Conservation (phyloP, 768 basidiomycete genomes). For the Lepiota brunneoincarnata region DNA sequence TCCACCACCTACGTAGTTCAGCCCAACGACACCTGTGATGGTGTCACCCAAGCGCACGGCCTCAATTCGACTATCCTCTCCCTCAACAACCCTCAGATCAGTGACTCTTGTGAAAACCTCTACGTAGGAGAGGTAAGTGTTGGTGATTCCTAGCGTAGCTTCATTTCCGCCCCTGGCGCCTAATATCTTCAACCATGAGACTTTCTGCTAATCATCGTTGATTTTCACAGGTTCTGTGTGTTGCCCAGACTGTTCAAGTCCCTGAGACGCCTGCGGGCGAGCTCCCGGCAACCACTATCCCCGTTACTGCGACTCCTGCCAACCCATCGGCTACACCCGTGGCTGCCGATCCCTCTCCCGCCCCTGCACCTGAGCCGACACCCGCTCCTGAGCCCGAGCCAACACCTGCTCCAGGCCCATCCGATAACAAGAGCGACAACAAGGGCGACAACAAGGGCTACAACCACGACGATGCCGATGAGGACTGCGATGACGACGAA, state of each 20-base stretch:
- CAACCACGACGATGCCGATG: slow-evolving; percentile 10
- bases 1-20: slow-evolving; percentile 53
- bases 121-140: slow-evolving; percentile 70
- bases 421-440: neutral
- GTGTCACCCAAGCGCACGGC: slow-evolving; percentile 33
- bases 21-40: slow-evolving; percentile 55
- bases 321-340: slow-evolving; percentile 20
- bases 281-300: slow-evolving; percentile 26
- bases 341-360: slow-evolving; percentile 8
- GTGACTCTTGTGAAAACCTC: slow-evolving; percentile 56
- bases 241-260: slow-evolving; percentile 33
- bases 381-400: neutral
- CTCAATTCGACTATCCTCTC: slow-evolving; percentile 54
- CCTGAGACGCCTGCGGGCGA: slow-evolving; percentile 37
- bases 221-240: slow-evolving; percentile 50
- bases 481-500: slow-evolving; percentile 11
- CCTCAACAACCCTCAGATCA: slow-evolving; percentile 75
- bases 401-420: neutral
- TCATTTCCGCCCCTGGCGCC: neutral
- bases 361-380: neutral
- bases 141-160: neutral
- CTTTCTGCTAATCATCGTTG: neutral
- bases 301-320: slow-evolving; percentile 27
- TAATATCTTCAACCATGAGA: too few relatives aligned
- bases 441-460: neutral